Evolutionary conservation across 345 rosid species (phyloP).

Genomic region (Eucalyptus pauciflora): DNA sequence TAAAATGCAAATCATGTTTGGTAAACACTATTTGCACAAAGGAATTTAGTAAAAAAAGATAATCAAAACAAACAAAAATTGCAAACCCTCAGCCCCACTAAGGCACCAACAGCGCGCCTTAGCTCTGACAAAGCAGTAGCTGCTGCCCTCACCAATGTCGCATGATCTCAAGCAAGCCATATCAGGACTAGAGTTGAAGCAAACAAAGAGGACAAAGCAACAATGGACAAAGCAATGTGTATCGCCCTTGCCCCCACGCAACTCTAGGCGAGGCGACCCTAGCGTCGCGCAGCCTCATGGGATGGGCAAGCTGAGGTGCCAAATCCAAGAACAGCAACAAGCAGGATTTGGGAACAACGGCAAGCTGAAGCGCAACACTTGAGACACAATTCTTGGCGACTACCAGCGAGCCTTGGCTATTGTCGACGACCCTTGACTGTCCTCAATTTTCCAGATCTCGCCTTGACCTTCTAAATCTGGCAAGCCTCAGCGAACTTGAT

Average conservation of each 20-base stretch:
- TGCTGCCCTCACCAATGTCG: not conserved
- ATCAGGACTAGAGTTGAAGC: not conserved
- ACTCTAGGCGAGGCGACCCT: not conserved
- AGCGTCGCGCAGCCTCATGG: not conserved
- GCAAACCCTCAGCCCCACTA: not conserved
- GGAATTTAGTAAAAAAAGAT: not conserved
- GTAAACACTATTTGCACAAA: not conserved
- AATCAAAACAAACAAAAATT: not conserved
- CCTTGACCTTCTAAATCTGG: not conserved
- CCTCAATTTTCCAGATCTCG: not conserved
- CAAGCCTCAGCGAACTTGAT: not conserved
- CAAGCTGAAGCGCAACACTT: not conserved
- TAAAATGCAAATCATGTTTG: not conserved
- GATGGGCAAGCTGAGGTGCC: not conserved
- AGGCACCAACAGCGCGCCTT: not conserved
- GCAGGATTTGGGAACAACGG: not conserved
- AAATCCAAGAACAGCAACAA: not conserved
- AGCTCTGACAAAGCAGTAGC: not conserved
- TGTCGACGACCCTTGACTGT: not conserved
- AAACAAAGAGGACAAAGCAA: not conserved
- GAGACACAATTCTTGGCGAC: not conserved
- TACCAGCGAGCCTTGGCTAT: not conserved
- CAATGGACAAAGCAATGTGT: not conserved
- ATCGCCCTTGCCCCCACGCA: not conserved
- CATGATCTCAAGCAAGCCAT: not conserved